A percentile compares a stretch with the other conserved stretches of the same genome.
Evolutionary conservation across 331 rosid species (phyloP).

Genomic region (Stylosanthes scabra): DNA sequence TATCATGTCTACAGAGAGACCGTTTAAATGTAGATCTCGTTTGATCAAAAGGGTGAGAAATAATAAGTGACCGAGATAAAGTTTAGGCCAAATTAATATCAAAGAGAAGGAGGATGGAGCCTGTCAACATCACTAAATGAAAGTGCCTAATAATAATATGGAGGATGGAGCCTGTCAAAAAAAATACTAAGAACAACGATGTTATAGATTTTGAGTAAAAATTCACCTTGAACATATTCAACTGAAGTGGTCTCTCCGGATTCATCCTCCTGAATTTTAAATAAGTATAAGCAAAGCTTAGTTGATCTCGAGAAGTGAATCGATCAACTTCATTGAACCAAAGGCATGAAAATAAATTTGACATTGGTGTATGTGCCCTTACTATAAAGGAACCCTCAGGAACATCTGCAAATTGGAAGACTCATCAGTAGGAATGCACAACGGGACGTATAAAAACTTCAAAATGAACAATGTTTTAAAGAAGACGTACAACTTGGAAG

Average conservation of each 20-base stretch:
- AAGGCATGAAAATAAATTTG: conserved; percentile 97
- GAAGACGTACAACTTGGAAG: conserved; percentile 88
- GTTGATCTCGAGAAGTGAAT: conserved; percentile 97
- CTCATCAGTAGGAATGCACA: conserved; percentile 30
- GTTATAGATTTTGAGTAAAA: conserved; percentile 2
- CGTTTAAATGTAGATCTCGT: too few relatives aligned
- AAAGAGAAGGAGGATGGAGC: conserved; percentile 3
- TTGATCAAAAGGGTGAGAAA: neutral
- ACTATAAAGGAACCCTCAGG: conserved; percentile 98
- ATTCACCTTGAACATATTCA: conserved; percentile 90
- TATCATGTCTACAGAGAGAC: too few relatives aligned
- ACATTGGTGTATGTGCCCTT: conserved; percentile 96
- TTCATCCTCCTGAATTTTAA: conserved; percentile 87
- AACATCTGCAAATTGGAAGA: conserved; percentile 72
- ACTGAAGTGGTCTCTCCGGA: conserved; percentile 67
- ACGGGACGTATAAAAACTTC: conserved; percentile 31
- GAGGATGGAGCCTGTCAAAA: too few relatives aligned
- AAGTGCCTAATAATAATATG: conserved; percentile 4
- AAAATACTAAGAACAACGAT: neutral
- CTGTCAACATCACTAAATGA: conserved; percentile 12
- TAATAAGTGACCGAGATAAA: neutral
- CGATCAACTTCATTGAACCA: conserved; percentile 99
- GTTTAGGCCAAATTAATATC: neutral
- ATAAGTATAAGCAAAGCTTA: conserved; percentile 93
- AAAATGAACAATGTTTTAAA: conserved; percentile 40